Base-by-base conservation (phyloP, 1,284 basidiomycete genomes). In the Tilletia horrida region DNA sequence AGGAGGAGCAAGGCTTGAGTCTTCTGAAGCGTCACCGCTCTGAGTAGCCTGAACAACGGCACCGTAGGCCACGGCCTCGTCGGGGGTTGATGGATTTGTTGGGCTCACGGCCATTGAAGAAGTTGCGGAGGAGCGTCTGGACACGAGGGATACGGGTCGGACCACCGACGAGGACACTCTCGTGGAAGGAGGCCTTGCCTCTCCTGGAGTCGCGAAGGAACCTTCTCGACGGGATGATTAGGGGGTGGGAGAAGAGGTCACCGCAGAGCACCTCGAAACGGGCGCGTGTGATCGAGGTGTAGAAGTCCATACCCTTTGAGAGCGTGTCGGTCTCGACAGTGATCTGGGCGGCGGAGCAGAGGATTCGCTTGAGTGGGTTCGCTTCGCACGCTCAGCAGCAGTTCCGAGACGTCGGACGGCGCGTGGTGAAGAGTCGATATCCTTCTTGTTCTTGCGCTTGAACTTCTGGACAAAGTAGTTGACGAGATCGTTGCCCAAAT, bases 91-190 rank as follows among this genome's bases (percentile, higher is more conserved):
- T 84, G 65, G 91, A 93, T 88, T 97, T 97, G 91, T 97, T 98
- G 83, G 96, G 86, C 84, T 95, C 90, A 82, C 93, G 93, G 72
- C 93, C 93, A 84, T 90, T 91, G 84, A 98, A 99, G 88, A 89
- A 93, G 83, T 98, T 95, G 72, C 93, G 97, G 69, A 99, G 93
- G 71, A 98, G 89, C 42, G 92, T 88, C 85, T 97, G 95, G 79
- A 99, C 92, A 87, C 97, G 97, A 80, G 95, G 96, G 84, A 99
- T 99, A 89, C 96, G 95, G 76, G 96, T 98, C 67, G 96, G 98
- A 77, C 96, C 94, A 87, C 96, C 95, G 77, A 98, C 95, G 21
- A 99, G 92, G 82, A 98, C 96, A 77, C 98, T 97, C 80, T 99
- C 96, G 83, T 98, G 91, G 76, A 97, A 92, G 88, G 97, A 96